Evolutionary conservation across 2,329 filamentous ascomycete species (phyloP).

Genomic region (Blumeria graminis): DNA sequence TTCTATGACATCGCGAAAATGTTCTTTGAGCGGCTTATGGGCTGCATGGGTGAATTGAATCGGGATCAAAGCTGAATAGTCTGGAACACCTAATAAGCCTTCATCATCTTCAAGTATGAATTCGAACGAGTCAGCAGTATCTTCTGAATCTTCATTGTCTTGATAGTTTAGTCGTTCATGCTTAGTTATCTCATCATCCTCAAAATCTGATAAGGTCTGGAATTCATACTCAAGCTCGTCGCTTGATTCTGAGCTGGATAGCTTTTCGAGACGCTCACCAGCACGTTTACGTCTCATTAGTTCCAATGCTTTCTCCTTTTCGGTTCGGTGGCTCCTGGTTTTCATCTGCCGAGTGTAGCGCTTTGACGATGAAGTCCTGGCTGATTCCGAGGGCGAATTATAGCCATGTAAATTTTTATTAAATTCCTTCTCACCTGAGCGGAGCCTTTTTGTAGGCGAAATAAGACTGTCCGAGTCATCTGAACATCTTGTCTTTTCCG

Average conservation of each 20-base stretch:
- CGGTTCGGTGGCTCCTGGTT: constrained; percentile 13
- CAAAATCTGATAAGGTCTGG: constrained; percentile 25
- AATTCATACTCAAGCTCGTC: constrained; percentile 4
- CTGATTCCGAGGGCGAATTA: background rate
- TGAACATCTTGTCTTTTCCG: constrained; percentile 1
- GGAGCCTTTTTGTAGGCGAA: constrained; percentile 6
- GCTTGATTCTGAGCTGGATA: constrained; percentile 16
- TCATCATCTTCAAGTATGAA: constrained; percentile 41
- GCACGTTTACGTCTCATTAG: constrained; percentile 18
- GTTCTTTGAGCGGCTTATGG: constrained; percentile 41
- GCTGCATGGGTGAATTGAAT: constrained; percentile 43
- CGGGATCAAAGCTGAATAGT: constrained; percentile 26
- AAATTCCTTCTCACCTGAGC: background rate
- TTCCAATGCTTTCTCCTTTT: constrained; percentile 20
- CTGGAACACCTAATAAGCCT: constrained; percentile 29
- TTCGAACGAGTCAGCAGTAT: constrained; percentile 17
- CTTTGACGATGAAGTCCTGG: constrained; percentile 3
- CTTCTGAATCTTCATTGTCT: constrained; percentile 8
- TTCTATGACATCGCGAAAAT: constrained; percentile 51
- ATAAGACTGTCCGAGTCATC: constrained; percentile 3
- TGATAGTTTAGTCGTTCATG: background rate
- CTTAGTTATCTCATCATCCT: constrained; percentile 18
- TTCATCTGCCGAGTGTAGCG: constrained; percentile 8
- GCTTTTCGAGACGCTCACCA: constrained; percentile 17
- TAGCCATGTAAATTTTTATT: background rate